Evolutionary conservation across 768 basidiomycete species (phyloP).

Genomic region (Mrakia hoshinonis): DNA sequence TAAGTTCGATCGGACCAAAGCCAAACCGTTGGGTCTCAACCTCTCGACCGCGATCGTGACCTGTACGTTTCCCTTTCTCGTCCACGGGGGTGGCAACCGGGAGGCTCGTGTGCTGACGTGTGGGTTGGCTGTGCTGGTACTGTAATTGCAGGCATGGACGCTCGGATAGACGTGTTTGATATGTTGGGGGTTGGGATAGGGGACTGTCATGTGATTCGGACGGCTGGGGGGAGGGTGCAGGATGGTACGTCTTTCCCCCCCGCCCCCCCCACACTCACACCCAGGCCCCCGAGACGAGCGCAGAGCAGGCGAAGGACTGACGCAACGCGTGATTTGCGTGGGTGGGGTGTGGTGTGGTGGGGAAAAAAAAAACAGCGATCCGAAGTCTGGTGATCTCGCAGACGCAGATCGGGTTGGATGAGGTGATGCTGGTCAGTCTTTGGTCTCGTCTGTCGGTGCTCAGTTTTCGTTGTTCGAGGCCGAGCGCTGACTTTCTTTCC

Average conservation of each 20-base stretch:
- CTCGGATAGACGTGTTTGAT: constrained; percentile 24
- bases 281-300: background rate
- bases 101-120: background rate
- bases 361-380: no score
- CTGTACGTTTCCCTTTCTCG: constrained; percentile 8
- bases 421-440: constrained; percentile 28
- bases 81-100: no score
- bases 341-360: no score
- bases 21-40: constrained; percentile 22
- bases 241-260: constrained; percentile 22
- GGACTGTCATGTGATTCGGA: constrained; percentile 27
- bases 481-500: background rate
- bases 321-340: background rate
- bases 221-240: constrained; percentile 28
- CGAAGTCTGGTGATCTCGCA: constrained; percentile 28
- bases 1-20: constrained; percentile 15
- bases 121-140: background rate
- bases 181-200: constrained; percentile 25
- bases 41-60: constrained; percentile 29
- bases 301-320: background rate
- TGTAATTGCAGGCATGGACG: constrained; percentile 26
- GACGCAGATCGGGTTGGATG: constrained; percentile 30
- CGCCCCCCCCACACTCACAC: no score
- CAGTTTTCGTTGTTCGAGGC: no score
- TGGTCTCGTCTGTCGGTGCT: background rate